Evolutionary conservation across 768 basidiomycete genomes (phyloP).

Genomic region (Infundibulicybe gibba): DNA sequence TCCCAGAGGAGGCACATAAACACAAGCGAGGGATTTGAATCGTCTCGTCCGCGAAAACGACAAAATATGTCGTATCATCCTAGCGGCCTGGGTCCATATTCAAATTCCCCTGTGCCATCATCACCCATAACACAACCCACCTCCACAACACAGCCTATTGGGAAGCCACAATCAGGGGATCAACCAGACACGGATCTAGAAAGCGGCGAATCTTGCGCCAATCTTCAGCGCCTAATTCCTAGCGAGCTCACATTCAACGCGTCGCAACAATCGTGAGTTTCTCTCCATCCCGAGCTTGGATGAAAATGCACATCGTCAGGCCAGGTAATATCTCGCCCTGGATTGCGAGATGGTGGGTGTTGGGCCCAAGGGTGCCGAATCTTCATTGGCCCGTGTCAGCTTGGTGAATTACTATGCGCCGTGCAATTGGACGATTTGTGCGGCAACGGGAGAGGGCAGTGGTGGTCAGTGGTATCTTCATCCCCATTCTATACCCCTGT

Average conservation of each 20-base stretch:
- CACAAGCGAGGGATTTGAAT: slow-evolving; percentile 7
- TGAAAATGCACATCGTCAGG: slow-evolving; percentile 20
- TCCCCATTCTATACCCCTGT: background rate
- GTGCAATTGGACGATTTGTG: slow-evolving; percentile 85
- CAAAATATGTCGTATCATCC: no score
- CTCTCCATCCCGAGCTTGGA: background rate
- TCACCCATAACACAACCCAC: background rate
- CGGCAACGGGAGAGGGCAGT: slow-evolving; percentile 82
- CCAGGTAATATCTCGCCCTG: slow-evolving; percentile 77
- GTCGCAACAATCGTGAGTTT: slow-evolving; percentile 41
- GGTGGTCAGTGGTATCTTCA: slow-evolving; percentile 68
- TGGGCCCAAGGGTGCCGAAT: slow-evolving; percentile 77
- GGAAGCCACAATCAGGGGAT: no score
- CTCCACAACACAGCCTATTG: no score
- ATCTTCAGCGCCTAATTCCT: slow-evolving; percentile 49
- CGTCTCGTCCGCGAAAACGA: no score
- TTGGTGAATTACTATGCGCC: slow-evolving; percentile 83
- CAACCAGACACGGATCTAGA: slow-evolving; percentile 20
- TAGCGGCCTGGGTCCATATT: background rate
- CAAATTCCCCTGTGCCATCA: slow-evolving; percentile 5
- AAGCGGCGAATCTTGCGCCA: slow-evolving; percentile 45
- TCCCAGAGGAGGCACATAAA: slow-evolving; percentile 13
- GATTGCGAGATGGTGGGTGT: slow-evolving; percentile 99
- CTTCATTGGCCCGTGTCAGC: slow-evolving; percentile 83
- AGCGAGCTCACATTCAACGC: slow-evolving; percentile 39